Conservation (phyloP, 345 rosid genomes). For the Gossypioides kirkii region DNA sequence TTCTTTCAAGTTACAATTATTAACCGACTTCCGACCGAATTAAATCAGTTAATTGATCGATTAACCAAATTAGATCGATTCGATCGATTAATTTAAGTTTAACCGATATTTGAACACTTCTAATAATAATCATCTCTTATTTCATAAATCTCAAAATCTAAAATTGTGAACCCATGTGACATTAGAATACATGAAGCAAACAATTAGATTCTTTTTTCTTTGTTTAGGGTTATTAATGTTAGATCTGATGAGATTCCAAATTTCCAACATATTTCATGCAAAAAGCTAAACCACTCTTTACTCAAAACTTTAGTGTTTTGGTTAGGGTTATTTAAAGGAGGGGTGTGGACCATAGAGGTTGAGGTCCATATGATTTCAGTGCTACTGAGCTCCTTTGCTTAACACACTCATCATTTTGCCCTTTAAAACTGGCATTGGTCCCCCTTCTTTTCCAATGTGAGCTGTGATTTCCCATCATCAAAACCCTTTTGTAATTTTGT, state of each 20-base stretch:
- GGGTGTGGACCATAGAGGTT: neutral
- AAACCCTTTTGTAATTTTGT: neutral
- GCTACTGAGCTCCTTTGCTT: neutral
- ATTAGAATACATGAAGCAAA: too few species aligned
- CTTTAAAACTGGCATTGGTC: conserved; percentile 16
- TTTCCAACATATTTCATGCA: neutral
- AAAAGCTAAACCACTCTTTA: conserved; percentile 1
- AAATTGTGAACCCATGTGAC: too few species aligned
- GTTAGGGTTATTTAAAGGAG: neutral
- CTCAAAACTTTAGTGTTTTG: neutral
- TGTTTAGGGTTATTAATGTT: neutral
- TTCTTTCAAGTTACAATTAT: too few species aligned
- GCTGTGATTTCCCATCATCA: neutral
- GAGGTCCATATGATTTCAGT: conserved; percentile 21
- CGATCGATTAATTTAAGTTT: too few species aligned
- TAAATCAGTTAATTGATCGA: too few species aligned
- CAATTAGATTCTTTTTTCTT: neutral
- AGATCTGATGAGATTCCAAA: neutral
- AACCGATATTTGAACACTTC: too few species aligned
- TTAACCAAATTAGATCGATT: too few species aligned
- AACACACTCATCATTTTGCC: conserved; percentile 24
- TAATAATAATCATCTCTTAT: too few species aligned
- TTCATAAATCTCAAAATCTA: too few species aligned
- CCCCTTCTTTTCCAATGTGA: conserved; percentile 18
- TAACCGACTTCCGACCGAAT: too few species aligned